Conservation (phyloP, 2,329 filamentous ascomycete genomes). For the Ceratocystis ficicola region DNA sequence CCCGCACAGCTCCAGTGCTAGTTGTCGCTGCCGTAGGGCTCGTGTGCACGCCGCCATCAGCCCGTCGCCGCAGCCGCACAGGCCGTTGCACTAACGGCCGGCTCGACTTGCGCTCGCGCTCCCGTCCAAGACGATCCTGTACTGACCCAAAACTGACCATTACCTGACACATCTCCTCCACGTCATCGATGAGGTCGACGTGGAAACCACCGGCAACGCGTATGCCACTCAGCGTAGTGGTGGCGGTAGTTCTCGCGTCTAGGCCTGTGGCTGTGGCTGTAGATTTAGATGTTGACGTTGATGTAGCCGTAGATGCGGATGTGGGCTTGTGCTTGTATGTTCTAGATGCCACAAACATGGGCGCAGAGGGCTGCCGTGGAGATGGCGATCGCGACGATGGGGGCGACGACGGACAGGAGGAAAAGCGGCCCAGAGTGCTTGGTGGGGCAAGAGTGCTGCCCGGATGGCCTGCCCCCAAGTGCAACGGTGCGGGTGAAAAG, state of each 20-base stretch:
- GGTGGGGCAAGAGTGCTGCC: background rate
- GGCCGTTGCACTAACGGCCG: slow-evolving; percentile 6
- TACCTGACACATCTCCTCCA: slow-evolving; percentile 7
- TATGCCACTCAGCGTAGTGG: background rate
- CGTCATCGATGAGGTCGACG: background rate
- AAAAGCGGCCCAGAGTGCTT: background rate
- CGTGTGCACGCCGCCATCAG: background rate
- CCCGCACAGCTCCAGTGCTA: background rate
- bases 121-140: background rate
- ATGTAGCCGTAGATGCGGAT: no score
- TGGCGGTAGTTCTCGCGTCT: background rate
- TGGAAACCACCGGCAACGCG: background rate
- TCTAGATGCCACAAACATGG: background rate
- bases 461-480: background rate
- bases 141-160: slow-evolving; percentile 9
- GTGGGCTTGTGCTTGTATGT: no score
- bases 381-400: background rate
- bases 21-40: background rate
- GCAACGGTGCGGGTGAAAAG: background rate
- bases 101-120: background rate
- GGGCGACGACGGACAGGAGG: background rate
- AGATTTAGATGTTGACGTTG: no score
- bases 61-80: slow-evolving; percentile 7
- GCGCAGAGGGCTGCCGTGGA: background rate
- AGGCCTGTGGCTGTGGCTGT: background rate